These are phyloP conservation scores for Aspergillus persii DNA, from an alignment of 2,329 filamentous ascomycete species.

Conservation along the genomic window DNA sequence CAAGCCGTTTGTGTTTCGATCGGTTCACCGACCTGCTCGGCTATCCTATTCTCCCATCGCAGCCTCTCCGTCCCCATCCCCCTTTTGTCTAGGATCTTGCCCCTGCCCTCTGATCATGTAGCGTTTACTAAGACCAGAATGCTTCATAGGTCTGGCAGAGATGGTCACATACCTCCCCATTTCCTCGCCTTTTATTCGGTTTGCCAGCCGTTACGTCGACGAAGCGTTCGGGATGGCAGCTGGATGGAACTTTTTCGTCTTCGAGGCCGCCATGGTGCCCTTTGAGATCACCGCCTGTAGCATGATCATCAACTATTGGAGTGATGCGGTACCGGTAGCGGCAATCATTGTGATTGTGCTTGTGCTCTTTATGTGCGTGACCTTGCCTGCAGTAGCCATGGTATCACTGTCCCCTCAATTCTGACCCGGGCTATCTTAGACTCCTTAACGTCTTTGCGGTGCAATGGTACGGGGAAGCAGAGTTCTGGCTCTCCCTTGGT, in stretches of 20 bases:
- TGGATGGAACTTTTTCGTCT: slow-evolving; percentile 53
- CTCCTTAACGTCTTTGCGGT: slow-evolving; percentile 69
- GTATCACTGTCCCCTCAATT: not conserved
- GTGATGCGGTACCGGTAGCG: slow-evolving; percentile 43
- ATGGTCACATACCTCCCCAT: slow-evolving; percentile 52
- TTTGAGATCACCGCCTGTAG: slow-evolving; percentile 54
- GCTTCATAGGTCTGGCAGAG: slow-evolving; percentile 44
- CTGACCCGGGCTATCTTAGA: slow-evolving; percentile 13
- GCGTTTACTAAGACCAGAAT: slow-evolving; percentile 22
- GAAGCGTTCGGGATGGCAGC: slow-evolving; percentile 48
- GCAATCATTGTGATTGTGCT: slow-evolving; percentile 48
- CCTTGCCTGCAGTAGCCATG: not conserved
- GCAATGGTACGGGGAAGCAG: slow-evolving; percentile 71
- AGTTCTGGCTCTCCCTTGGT: slow-evolving; percentile 71
- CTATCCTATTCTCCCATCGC: slow-evolving; percentile 1
- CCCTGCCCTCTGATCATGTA: slow-evolving; percentile 7
- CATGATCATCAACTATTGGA: slow-evolving; percentile 53
- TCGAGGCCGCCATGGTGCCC: slow-evolving; percentile 51
- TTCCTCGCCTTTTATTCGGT: slow-evolving; percentile 47
- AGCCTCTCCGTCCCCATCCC: not conserved
- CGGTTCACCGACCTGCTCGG: not conserved
- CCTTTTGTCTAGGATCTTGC: not conserved
- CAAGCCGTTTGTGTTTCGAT: not conserved
- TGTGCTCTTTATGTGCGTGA: slow-evolving; percentile 43
- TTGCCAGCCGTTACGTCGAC: slow-evolving; percentile 49